Base-by-base conservation (phyloP, 768 basidiomycete genomes). In the Rhizopogon roseolus region DNA sequence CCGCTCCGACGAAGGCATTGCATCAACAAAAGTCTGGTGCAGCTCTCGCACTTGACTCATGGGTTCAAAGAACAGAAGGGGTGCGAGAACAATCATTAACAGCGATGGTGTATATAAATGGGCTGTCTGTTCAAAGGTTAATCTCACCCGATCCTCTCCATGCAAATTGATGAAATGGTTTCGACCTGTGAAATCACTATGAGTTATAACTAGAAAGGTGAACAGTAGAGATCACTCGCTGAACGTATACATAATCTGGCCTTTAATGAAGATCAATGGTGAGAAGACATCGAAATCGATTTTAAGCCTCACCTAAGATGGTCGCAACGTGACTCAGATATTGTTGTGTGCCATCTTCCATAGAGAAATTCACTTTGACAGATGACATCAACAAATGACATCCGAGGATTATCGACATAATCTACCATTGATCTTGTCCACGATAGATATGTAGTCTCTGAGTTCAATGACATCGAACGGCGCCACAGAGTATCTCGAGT, bases 61-160 rank as follows among this genome's bases (percentile, higher is more conserved):
- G 0, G 81, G 79, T 3, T 76, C 71, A 10, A 62, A 72, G 63
- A 81, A 81, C 1, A 81, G 64, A 6, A 79, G 34, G 0, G 70
- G 69, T 2, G 73, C 74, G 0, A 76, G 41, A 6, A 65, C 36
- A 8, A 53, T 64, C 53, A 80, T 70, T 25, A 74, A 61, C 46
- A 53, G 64, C 0, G 79, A 75, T 8, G 66, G 70, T 8, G 43
- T 42, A 5, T 51, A 49, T 50, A 13, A 16, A 42, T 65, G 54
- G 8, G 71, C 52, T 1, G 69, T 66, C 49, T 65, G 62, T 11
- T 62, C 45, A 3, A 59, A 53, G 36, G 57, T 50, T 0, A 77
- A 55, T 27, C 74, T 71, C 5, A 70, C 72, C 28, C 63, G 61
- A 8, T 63, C 60, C 54, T 74, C 65, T 1, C 74, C 75, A 40